Base-by-base conservation (phyloP, 768 basidiomycete species). In the Hygrophoropsis aurantiaca region DNA sequence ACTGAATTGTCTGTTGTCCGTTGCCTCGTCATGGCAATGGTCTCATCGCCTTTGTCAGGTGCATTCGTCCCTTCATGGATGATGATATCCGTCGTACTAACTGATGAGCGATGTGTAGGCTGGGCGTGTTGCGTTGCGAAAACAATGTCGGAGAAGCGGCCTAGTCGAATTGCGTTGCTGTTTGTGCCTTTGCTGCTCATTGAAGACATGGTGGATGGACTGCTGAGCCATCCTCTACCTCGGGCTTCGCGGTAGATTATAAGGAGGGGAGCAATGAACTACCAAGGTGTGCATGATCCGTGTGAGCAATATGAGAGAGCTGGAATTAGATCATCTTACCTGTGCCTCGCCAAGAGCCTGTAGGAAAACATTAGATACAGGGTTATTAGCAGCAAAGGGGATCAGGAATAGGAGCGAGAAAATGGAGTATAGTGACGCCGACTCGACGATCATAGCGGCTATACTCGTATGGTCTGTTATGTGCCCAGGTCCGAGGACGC, bases 231-330 rank as follows among this genome's bases (percentile, higher is more conserved):
- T 1, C 70, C 69, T 23, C 62, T 61, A 1, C 73, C 74, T 16
- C 59, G 53, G 0, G 66, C 64, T 43, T 74, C 69, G 44, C 73
- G 63, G 40, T 68, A 61, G 33, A 74, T 53, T 40, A 74, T 74
- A 32, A 74, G 51, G 2, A 68, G 47, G 1, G 71, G 70, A 2
- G 70, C 66, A 26, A 74, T 65, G 32, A 62, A 47, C 73, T 74
- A 16, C n/a, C n/a, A n/a, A n/a, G n/a, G n/a, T n/a, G n/a, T n/a
- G n/a, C n/a, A n/a, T 23, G 13, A 33, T 35, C 5, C 10, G 38
- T 5, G 16, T 11, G 27, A 3, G 15, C 25, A 19, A 5, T 10
- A 10, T 24, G 4, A 5, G 15, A 32, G 30, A 21, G 10, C 43
- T 4, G 5, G 2, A 38, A 35, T 24, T 3, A 16, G 21, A 37